phyloP scores from a whole-genome alignment of 176 grass and related monocot genomes.

The Phoenix roebelenii region DNA sequence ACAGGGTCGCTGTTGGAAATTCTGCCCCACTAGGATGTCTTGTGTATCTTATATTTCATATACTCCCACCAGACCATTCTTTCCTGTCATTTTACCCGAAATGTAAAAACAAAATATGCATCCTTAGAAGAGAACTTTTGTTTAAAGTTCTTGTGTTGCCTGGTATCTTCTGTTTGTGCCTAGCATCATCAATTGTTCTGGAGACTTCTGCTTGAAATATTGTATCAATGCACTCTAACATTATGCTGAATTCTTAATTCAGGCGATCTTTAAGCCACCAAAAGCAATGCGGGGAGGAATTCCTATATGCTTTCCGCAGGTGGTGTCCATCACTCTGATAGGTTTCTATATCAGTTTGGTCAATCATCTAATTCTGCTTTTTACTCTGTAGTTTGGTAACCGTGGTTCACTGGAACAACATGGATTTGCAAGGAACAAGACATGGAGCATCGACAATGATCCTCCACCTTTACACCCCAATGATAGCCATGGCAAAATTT shows the following conservation, averaged over 20 bases:
- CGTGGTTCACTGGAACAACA: slow-evolving; percentile 65
- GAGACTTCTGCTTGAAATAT: too few relatives aligned
- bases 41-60: too few relatives aligned
- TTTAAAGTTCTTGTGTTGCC: too few relatives aligned
- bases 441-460: slow-evolving; percentile 59
- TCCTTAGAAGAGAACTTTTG: too few relatives aligned
- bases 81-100: too few relatives aligned
- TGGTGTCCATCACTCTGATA: slow-evolving; percentile 5
- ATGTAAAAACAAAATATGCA: too few relatives aligned
- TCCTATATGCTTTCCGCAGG: slow-evolving; percentile 89
- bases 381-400: slow-evolving; percentile 49
- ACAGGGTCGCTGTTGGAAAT: too few relatives aligned
- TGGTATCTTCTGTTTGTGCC: too few relatives aligned
- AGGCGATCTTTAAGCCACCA: slow-evolving; percentile 82
- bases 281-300: slow-evolving; percentile 86
- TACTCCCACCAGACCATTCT: too few relatives aligned
- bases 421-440: slow-evolving; percentile 92
- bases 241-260: slow-evolving; percentile 9
- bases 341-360: background rate
- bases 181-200: too few relatives aligned
- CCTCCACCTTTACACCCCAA: slow-evolving; percentile 25
- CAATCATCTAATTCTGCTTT: too few relatives aligned
- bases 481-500: slow-evolving; percentile 30
- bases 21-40: too few relatives aligned
- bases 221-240: background rate